Conservation (phyloP, 108 stramenopile genomes). For the Skeletonema grethae region DNA sequence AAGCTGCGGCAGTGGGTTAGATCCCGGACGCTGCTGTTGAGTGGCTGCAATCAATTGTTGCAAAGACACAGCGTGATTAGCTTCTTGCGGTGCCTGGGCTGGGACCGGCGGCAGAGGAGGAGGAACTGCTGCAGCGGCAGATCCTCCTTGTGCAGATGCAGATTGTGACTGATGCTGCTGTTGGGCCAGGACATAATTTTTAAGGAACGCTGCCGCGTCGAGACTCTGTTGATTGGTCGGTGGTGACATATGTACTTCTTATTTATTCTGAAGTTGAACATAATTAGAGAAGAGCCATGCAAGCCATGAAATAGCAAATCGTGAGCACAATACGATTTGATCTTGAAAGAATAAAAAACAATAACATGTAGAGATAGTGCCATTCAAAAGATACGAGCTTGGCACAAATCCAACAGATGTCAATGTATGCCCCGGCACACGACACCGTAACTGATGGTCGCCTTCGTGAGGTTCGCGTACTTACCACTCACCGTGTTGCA, state of each 20-base stretch:
- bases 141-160: background rate
- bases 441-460: too few relatives aligned
- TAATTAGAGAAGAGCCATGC: too few relatives aligned
- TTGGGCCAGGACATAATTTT: slow-evolving; percentile 1
- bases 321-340: too few relatives aligned
- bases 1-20: background rate
- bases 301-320: too few relatives aligned
- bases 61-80: background rate
- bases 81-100: background rate
- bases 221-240: background rate
- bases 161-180: background rate
- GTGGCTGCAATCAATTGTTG: background rate
- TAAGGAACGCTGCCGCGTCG: background rate
- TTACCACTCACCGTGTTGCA: too few relatives aligned
- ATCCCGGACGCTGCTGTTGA: background rate
- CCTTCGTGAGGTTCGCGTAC: too few relatives aligned
- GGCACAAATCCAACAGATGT: too few relatives aligned
- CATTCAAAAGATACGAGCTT: too few relatives aligned
- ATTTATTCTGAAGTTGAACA: too few relatives aligned
- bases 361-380: too few relatives aligned
- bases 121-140: background rate
- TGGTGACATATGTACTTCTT: background rate
- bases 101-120: background rate
- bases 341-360: too few relatives aligned
- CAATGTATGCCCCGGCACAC: too few relatives aligned